Percentiles rank a stretch among this genome's conserved stretches.
Evolutionary conservation across 2,329 filamentous ascomycete genomes (phyloP).

Genomic region (Penicillium concentricum): DNA sequence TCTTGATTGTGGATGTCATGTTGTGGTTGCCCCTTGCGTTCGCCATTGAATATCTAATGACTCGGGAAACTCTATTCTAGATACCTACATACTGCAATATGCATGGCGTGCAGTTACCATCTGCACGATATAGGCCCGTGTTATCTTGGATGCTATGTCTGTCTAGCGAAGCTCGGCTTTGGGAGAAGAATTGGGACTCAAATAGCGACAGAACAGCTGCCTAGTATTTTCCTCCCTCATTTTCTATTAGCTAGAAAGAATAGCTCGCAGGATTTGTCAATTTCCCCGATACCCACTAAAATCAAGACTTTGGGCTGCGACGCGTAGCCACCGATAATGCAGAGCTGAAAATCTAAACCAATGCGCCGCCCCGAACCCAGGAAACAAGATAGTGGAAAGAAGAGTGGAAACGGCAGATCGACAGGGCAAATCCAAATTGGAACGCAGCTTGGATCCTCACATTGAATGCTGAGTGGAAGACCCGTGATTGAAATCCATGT

Average conservation of each 20-base stretch:
- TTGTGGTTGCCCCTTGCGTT: slow-evolving; percentile 12
- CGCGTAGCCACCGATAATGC: neutral
- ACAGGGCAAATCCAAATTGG: neutral
- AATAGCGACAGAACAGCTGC: neutral
- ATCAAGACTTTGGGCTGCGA: neutral
- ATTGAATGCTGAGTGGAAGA: neutral
- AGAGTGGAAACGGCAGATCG: slow-evolving; percentile 9
- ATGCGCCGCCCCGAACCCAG: slow-evolving; percentile 12
- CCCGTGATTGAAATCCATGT: neutral
- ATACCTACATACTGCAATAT: slow-evolving; percentile 11
- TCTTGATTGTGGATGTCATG: neutral
- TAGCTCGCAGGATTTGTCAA: neutral
- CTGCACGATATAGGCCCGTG: neutral
- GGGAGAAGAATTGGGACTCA: neutral
- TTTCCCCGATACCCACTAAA: neutral
- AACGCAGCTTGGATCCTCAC: neutral
- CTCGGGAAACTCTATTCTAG: slow-evolving; percentile 2
- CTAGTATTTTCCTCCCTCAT: neutral
- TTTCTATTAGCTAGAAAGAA: neutral
- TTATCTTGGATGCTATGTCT: neutral
- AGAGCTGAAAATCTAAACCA: neutral
- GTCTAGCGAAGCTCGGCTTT: too few species aligned
- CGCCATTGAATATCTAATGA: slow-evolving; percentile 1
- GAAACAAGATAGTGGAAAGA: slow-evolving; percentile 10
- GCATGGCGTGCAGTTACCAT: slow-evolving; percentile 18